These are phyloP conservation scores for Tylopilus sp. DNA, from an alignment of 768 basidiomycete genomes.

Conservation along the genomic window DNA sequence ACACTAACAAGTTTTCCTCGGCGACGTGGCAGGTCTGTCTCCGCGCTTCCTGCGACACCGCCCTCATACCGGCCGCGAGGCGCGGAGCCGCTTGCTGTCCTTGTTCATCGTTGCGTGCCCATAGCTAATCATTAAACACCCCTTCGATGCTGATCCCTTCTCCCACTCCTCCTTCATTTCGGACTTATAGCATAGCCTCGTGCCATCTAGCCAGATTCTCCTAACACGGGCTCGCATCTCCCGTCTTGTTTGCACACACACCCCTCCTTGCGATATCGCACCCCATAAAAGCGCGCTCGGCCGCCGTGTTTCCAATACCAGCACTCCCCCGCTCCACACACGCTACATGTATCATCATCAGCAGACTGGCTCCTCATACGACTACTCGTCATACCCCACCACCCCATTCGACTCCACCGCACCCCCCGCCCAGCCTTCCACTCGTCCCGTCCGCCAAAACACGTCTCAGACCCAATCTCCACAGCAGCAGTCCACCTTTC, in stretches of 20 bases:
- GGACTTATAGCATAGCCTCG: slow-evolving; percentile 35
- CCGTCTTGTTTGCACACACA: slow-evolving; percentile 27
- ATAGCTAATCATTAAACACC: slow-evolving; percentile 32
- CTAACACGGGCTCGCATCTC: slow-evolving; percentile 26
- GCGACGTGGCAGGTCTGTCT: slow-evolving; percentile 5
- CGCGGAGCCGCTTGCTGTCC: slow-evolving; percentile 28
- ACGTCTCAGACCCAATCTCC: slow-evolving; percentile 34
- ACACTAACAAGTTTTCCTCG: not conserved
- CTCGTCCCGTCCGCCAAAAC: slow-evolving; percentile 27
- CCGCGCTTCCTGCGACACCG: not conserved
- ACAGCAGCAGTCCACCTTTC: slow-evolving; percentile 26
- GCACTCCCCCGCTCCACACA: slow-evolving; percentile 46
- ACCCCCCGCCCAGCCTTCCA: slow-evolving; percentile 29
- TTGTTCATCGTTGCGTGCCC: slow-evolving; percentile 25
- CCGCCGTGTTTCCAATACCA: slow-evolving; percentile 17
- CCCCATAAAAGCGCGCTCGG: slow-evolving; percentile 29
- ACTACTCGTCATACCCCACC: slow-evolving; percentile 43
- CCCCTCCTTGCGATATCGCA: slow-evolving; percentile 27
- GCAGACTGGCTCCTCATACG: slow-evolving; percentile 45
- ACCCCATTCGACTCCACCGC: slow-evolving; percentile 25
- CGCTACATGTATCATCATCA: slow-evolving; percentile 55
- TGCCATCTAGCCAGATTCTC: slow-evolving; percentile 28
- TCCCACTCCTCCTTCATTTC: slow-evolving; percentile 34
- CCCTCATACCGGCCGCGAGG: slow-evolving; percentile 20
- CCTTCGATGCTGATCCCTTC: slow-evolving; percentile 33